phyloP scores from a whole-genome alignment of 2,329 filamentous ascomycete genomes.

The Elsinoe arachidis region DNA sequence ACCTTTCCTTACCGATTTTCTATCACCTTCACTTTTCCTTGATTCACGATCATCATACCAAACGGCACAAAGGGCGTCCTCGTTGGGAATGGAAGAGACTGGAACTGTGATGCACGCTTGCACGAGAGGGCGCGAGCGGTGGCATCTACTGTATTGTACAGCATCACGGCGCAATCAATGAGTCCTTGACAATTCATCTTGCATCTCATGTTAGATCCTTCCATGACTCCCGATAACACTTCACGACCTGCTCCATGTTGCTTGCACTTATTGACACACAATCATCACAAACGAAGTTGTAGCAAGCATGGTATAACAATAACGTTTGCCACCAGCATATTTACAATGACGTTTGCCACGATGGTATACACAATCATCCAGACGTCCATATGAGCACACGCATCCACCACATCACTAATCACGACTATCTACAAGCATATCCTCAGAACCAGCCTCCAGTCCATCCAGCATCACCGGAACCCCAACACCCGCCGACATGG shows the following conservation, averaged over 20 bases:
- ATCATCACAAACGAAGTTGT: too few species aligned
- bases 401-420: too few species aligned
- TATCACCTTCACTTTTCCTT: not conserved
- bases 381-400: too few species aligned
- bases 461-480: too few species aligned
- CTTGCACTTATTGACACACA: not conserved
- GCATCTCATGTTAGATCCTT: not conserved
- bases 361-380: too few species aligned
- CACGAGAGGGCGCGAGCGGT: not conserved
- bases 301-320: too few species aligned
- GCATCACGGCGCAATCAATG: conserved; percentile 1
- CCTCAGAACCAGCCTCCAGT: too few species aligned
- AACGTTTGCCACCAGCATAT: too few species aligned
- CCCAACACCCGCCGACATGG: too few species aligned
- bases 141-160: conserved; percentile 7
- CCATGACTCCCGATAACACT: too few species aligned
- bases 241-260: not conserved
- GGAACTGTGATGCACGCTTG: not conserved
- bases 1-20: not conserved
- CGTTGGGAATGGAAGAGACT: not conserved
- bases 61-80: conserved; percentile 1
- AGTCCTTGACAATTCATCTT: not conserved
- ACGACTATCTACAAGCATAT: too few species aligned
- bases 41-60: conserved; percentile 8
- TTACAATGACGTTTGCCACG: too few species aligned